Conservation (phyloP, 2,329 filamentous ascomycete genomes). For the Dactylellina parvicollis region DNA sequence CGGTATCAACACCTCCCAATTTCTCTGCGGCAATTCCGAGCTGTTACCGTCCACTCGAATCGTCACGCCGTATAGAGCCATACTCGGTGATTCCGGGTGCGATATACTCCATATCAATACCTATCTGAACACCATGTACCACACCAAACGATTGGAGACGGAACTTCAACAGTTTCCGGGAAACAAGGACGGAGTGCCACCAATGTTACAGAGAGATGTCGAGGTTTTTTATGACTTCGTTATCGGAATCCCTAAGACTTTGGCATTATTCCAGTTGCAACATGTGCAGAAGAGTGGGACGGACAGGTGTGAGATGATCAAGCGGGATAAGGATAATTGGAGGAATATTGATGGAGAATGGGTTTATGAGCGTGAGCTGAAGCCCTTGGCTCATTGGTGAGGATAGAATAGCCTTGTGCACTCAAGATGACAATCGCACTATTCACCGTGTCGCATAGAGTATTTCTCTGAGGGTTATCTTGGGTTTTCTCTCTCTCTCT, state of each 20-base stretch:
- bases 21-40: background rate
- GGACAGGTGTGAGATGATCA: background rate
- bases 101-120: constrained; percentile 13
- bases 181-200: background rate
- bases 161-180: constrained; percentile 1
- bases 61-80: constrained; percentile 9
- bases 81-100: constrained; percentile 7
- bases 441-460: too few relatives aligned
- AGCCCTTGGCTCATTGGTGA: constrained; percentile 4
- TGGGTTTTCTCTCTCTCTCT: too few relatives aligned
- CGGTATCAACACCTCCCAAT: background rate
- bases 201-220: background rate
- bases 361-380: constrained; percentile 18
- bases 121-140: constrained; percentile 15
- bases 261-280: constrained; percentile 21
- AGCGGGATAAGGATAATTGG: constrained; percentile 18
- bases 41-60: constrained; percentile 18
- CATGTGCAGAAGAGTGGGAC: constrained; percentile 1
- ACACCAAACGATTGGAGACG: background rate
- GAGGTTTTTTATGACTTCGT: constrained; percentile 3
- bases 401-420: background rate
- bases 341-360: constrained; percentile 25
- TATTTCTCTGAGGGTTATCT: too few relatives aligned
- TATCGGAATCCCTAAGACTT: background rate
- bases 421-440: background rate